Conservation (phyloP, 106 monocot genomes). For the Allium fistulosum region DNA sequence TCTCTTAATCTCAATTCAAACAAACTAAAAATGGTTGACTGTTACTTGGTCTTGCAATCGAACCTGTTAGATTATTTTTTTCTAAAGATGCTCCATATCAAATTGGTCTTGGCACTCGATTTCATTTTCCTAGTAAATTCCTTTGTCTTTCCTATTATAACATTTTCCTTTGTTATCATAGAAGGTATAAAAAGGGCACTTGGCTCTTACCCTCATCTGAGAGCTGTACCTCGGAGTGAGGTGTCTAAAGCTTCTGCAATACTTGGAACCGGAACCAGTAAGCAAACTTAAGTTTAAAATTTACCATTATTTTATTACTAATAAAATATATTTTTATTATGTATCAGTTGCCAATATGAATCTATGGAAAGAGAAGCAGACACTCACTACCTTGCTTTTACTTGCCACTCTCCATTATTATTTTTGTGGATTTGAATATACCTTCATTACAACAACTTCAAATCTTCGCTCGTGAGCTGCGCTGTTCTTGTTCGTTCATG, state of each 20-base stretch:
- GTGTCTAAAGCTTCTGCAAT: conserved; percentile 63
- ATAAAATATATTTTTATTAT: neutral
- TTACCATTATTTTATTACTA: no score
- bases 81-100: no score
- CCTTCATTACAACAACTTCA: conserved; percentile 57
- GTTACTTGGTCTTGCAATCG: no score
- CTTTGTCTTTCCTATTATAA: neutral
- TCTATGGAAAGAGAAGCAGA: conserved; percentile 83
- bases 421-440: conserved; percentile 67
- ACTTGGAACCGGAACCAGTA: conserved; percentile 77
- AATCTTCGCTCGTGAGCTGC: conserved; percentile 64
- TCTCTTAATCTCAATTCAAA: no score
- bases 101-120: no score
- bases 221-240: conserved; percentile 23
- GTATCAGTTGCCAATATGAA: conserved; percentile 73
- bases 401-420: conserved; percentile 61
- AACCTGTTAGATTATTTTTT: no score
- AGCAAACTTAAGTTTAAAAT: neutral
- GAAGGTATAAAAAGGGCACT: conserved; percentile 82
- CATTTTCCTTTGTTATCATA: conserved; percentile 18
- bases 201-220: conserved; percentile 63
- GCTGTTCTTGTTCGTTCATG: conserved; percentile 71
- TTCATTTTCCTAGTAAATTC: neutral
- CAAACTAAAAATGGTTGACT: no score
- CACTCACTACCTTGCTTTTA: conserved; percentile 42